Base-by-base conservation (phyloP, 768 basidiomycete genomes). In the Plicaturopsis crispa region DNA sequence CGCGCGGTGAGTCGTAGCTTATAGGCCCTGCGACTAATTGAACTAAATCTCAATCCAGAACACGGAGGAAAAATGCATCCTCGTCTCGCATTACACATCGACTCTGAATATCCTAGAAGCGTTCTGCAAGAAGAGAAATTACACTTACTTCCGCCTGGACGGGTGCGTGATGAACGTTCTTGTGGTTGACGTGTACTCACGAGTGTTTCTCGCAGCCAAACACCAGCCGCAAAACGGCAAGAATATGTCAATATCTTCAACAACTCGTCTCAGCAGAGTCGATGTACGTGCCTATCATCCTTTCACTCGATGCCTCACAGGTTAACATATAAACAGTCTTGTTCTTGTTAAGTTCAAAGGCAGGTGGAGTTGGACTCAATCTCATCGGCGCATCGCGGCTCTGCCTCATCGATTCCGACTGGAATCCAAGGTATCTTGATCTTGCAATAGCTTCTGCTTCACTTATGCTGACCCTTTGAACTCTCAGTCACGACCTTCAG, bases 51-150 rank as follows among this genome's bases (percentile, higher is more conserved):
- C 35, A 6, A 14, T 31, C 8, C 42, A 88, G 80, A 63, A 67
- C 24, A 91, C 88, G 0, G 80, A 85, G 28, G 94, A 99, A 62
- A 99, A 99, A 73, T 85, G 90, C 49, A 84, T 97, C 23, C 62
- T 99, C 30, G 88, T 94, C 23, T 97, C 92, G n/a, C 93, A 98
- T 55, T 99, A 86, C 52, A 98, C 93, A 0, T 83, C 85, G 4
- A 96, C 93, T 2, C 76, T 99, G 38, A 87, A 97, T 52, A 77
- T 99, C 40, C 66, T 99, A 21, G 90, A 97, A 62, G 77, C 76
- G 3, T 85, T 80, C 48, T 94, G 92, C 63, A 75, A 79, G 56
- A 76, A 72, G 45, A 76, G 71, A 48, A 63, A 67, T 7, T 97
- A 91, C 56, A 80, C 81, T 0, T 88, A 75, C 53, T 75, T 83